Evolutionary conservation across 1,284 basidiomycete species (phyloP).

Genomic region (Coriolopsis trogii): DNA sequence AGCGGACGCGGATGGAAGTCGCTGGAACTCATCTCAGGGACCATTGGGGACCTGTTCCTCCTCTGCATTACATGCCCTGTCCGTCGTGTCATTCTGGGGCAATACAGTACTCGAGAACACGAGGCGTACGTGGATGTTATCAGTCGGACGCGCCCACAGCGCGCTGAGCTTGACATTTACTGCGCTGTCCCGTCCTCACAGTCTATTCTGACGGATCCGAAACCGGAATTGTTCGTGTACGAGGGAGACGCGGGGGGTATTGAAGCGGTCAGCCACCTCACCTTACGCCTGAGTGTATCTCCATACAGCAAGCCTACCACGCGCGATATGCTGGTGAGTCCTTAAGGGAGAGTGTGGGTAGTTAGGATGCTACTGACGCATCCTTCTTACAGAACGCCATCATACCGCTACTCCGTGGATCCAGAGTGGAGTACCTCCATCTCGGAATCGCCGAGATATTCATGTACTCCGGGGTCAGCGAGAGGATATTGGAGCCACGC

Average conservation of each 20-base stretch:
- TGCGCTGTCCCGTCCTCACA: background rate
- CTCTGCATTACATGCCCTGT: constrained; percentile 6
- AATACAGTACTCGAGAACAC: background rate
- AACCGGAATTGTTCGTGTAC: constrained; percentile 2
- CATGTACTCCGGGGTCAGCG: background rate
- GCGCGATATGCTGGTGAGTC: background rate
- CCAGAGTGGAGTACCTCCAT: constrained; percentile 12
- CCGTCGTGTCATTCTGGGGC: background rate
- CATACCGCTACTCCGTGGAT: too few relatives aligned
- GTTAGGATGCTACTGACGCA: too few relatives aligned
- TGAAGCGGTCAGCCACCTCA: too few relatives aligned
- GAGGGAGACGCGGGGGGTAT: background rate
- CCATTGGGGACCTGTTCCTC: background rate
- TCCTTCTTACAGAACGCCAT: too few relatives aligned
- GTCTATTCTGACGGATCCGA: background rate
- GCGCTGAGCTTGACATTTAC: background rate
- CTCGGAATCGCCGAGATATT: constrained; percentile 4
- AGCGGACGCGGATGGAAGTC: constrained; percentile 5
- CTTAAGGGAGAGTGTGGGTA: too few relatives aligned
- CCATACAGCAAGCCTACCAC: too few relatives aligned
- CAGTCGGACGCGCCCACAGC: constrained; percentile 2
- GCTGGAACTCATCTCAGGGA: background rate
- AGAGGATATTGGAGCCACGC: too few relatives aligned
- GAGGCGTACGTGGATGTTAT: background rate
- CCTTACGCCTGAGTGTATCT: too few relatives aligned